A percentile compares a stretch with the other conserved stretches of the same genome.
Evolutionary conservation across 2,329 filamentous ascomycete genomes (phyloP).

Genomic region (Aspergillus sp.): DNA sequence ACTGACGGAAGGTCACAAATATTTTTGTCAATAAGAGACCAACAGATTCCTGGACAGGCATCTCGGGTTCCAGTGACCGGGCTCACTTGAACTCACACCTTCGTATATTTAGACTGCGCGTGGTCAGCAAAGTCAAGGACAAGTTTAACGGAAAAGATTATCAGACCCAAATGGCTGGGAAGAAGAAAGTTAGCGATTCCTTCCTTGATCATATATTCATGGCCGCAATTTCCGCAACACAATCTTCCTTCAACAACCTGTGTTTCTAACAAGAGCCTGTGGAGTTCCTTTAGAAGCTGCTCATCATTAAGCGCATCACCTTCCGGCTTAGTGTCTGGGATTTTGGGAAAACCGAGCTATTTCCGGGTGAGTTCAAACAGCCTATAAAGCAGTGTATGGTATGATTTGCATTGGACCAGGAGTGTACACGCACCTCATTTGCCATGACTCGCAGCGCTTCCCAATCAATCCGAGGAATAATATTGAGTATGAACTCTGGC

Average conservation of each 20-base stretch:
- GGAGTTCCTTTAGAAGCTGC: slow-evolving; percentile 73
- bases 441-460: slow-evolving; percentile 72
- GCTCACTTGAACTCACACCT: not conserved
- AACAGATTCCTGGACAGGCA: not conserved
- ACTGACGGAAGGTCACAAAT: not conserved
- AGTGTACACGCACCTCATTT: slow-evolving; percentile 56
- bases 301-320: slow-evolving; percentile 67
- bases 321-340: slow-evolving; percentile 66
- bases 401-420: not conserved
- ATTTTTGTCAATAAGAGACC: not conserved
- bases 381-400: not conserved
- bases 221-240: slow-evolving; percentile 86
- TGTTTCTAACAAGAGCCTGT: slow-evolving; percentile 83
- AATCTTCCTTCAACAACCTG: slow-evolving; percentile 85
- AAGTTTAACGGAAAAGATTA: not conserved
- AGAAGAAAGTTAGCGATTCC: slow-evolving; percentile 95
- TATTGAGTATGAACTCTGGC: slow-evolving; percentile 75
- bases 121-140: not conserved
- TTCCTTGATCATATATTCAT: slow-evolving; percentile 93
- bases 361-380: slow-evolving; percentile 10
- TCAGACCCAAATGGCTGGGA: slow-evolving; percentile 76
- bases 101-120: not conserved
- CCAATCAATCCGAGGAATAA: slow-evolving; percentile 89
- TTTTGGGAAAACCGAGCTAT: slow-evolving; percentile 77
- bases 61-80: not conserved